These are phyloP conservation scores for Berberis thunbergii DNA, from an alignment of 164 flowering plant species.

Conservation along the genomic window DNA sequence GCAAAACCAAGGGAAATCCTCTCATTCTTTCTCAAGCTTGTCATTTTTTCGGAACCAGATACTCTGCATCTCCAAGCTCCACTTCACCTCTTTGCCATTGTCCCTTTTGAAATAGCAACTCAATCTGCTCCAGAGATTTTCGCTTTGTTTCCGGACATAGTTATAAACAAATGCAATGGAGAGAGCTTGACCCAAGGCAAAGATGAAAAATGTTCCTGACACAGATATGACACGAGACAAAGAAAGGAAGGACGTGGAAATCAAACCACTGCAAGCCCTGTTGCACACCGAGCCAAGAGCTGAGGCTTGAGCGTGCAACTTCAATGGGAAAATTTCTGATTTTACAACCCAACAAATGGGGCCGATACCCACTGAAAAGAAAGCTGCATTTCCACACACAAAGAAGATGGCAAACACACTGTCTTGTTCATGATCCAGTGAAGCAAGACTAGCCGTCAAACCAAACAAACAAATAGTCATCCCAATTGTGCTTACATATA, in stretches of 20 bases:
- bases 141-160: constrained; percentile 56
- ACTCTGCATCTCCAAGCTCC: constrained; percentile 68
- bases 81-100: constrained; percentile 35
- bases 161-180: constrained; percentile 38
- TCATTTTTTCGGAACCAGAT: constrained; percentile 43
- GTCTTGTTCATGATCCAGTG: constrained; percentile 10
- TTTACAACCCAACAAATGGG: constrained; percentile 56
- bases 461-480: constrained; percentile 29
- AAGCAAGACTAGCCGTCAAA: constrained; percentile 23
- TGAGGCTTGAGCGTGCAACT: constrained; percentile 52
- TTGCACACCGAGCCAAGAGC: constrained; percentile 51
- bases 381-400: constrained; percentile 44
- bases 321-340: constrained; percentile 54
- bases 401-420: constrained; percentile 21
- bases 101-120: constrained; percentile 32
- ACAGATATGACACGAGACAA: constrained; percentile 35
- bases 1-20: neutral
- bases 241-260: constrained; percentile 54
- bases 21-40: neutral
- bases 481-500: constrained; percentile 35
- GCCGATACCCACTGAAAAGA: constrained; percentile 49
- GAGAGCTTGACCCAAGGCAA: constrained; percentile 33
- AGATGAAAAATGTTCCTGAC: constrained; percentile 57
- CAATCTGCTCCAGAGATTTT: constrained; percentile 52
- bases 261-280: constrained; percentile 45